phyloP scores from a whole-genome alignment of 2,329 filamentous ascomycete species.

The Calonectria fujianensis region DNA sequence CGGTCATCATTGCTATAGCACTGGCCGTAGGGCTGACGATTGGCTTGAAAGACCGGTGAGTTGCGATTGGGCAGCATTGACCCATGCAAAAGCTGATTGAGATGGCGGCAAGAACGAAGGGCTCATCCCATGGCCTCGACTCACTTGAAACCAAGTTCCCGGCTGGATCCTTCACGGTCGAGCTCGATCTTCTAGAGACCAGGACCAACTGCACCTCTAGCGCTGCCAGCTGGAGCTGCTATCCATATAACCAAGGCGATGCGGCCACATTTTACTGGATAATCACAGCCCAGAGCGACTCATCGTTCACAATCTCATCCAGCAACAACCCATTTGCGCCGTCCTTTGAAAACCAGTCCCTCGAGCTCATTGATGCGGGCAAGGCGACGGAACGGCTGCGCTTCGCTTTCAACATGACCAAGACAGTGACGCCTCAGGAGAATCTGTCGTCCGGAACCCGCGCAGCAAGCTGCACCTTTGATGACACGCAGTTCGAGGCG shows the following conservation, averaged over 20 bases:
- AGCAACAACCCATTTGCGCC: conserved; percentile 74
- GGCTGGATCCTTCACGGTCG: conserved; percentile 76
- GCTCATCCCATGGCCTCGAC: conserved; percentile 24
- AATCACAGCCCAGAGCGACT: conserved; percentile 66
- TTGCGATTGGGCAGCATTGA: conserved; percentile 9
- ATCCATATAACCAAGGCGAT: conserved; percentile 68
- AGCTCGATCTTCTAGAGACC: conserved; percentile 73
- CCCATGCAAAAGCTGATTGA: conserved; percentile 17
- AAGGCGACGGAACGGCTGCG: conserved; percentile 72
- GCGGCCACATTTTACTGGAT: conserved; percentile 77
- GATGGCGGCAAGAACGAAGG: neutral
- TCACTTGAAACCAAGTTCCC: conserved; percentile 68
- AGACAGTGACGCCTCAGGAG: conserved; percentile 69
- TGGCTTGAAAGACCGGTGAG: conserved; percentile 62
- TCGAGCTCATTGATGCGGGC: conserved; percentile 69
- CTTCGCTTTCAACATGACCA: conserved; percentile 73
- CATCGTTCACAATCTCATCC: conserved; percentile 72
- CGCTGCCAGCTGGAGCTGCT: conserved; percentile 77
- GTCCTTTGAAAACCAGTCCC: conserved; percentile 70
- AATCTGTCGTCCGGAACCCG: conserved; percentile 65
- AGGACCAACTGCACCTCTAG: conserved; percentile 75
- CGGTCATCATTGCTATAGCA: conserved; percentile 59
- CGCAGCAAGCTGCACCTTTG: conserved; percentile 75
- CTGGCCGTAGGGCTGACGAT: conserved; percentile 64
- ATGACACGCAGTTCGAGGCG: conserved; percentile 72